phyloP scores from a whole-genome alignment of 495 filamentous ascomycete genomes.

The Aspergillus homomorphus region DNA sequence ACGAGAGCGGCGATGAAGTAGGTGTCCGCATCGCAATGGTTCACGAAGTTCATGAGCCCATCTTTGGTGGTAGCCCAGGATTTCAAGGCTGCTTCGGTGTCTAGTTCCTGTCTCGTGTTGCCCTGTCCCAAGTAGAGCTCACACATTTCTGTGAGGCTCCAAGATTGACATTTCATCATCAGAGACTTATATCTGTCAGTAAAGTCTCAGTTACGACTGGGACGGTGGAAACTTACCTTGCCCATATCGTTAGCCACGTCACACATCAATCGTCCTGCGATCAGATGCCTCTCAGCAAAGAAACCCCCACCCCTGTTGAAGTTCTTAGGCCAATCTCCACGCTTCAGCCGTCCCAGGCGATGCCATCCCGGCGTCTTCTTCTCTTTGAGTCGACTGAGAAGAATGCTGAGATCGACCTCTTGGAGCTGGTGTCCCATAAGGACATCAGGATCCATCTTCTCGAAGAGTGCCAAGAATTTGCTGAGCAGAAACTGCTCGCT shows the following conservation, averaged over 20 bases:
- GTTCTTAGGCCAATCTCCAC: constrained; percentile 81
- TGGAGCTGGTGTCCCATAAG: constrained; percentile 94
- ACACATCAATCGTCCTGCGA: constrained; percentile 85
- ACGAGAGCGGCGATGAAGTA: constrained; percentile 92
- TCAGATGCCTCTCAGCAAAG: constrained; percentile 85
- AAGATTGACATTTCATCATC: constrained; percentile 95
- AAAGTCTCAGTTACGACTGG: background rate
- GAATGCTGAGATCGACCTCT: constrained; percentile 90
- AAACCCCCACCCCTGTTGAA: constrained; percentile 86
- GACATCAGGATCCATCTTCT: constrained; percentile 87
- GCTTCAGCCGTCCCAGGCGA: constrained; percentile 78
- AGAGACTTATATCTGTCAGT: constrained; percentile 58
- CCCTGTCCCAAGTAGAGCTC: constrained; percentile 74
- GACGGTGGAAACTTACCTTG: constrained; percentile 51
- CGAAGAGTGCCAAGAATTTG: constrained; percentile 83
- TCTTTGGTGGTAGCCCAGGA: constrained; percentile 80
- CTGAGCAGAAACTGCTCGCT: constrained; percentile 78
- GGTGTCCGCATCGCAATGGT: constrained; percentile 90
- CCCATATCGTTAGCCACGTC: constrained; percentile 96
- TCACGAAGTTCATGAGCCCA: constrained; percentile 88
- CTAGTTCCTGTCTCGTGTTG: constrained; percentile 71
- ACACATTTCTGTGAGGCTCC: constrained; percentile 97
- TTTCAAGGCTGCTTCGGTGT: constrained; percentile 82
- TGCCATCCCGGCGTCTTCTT: constrained; percentile 92
- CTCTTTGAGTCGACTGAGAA: constrained; percentile 83